Percentiles rank a stretch among this genome's conserved stretches.
Conservation (phyloP, 495 filamentous ascomycete species). For the Aspergillus ellipticus region DNA sequence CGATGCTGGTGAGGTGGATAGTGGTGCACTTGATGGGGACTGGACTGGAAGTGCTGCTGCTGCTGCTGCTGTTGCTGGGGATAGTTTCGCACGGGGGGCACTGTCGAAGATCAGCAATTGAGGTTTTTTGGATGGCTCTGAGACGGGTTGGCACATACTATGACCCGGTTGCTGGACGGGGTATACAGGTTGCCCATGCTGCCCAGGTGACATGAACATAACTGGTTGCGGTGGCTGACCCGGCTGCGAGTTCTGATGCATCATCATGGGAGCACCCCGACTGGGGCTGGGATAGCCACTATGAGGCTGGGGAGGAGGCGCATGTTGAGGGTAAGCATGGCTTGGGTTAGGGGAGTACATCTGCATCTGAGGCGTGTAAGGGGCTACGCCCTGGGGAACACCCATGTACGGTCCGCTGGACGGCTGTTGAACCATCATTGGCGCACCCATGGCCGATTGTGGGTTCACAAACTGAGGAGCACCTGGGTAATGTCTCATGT, state of each 20-base stretch:
- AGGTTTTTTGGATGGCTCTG: not conserved
- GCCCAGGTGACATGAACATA: constrained; percentile 65
- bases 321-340: constrained; percentile 62
- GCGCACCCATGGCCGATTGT: constrained; percentile 63
- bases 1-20: constrained; percentile 60
- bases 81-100: constrained; percentile 57
- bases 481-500: constrained; percentile 44
- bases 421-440: constrained; percentile 79
- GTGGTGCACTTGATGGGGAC: constrained; percentile 64
- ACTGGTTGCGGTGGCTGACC: constrained; percentile 56
- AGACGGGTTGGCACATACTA: constrained; percentile 51
- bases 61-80: constrained; percentile 59
- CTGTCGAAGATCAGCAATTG: constrained; percentile 35
- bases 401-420: constrained; percentile 55
- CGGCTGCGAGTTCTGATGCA: constrained; percentile 74
- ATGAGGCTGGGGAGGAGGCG: constrained; percentile 59
- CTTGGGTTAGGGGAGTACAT: constrained; percentile 68
- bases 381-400: constrained; percentile 52
- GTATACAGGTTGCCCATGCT: constrained; percentile 66
- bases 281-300: constrained; percentile 84
- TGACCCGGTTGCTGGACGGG: constrained; percentile 59
- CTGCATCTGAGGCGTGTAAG: constrained; percentile 64
- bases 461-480: constrained; percentile 61
- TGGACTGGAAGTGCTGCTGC: constrained; percentile 58
- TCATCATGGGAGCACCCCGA: constrained; percentile 76